Evolutionary conservation across 2,329 filamentous ascomycete species (phyloP).

Genomic region (Colletotrichum orchidophilum): DNA sequence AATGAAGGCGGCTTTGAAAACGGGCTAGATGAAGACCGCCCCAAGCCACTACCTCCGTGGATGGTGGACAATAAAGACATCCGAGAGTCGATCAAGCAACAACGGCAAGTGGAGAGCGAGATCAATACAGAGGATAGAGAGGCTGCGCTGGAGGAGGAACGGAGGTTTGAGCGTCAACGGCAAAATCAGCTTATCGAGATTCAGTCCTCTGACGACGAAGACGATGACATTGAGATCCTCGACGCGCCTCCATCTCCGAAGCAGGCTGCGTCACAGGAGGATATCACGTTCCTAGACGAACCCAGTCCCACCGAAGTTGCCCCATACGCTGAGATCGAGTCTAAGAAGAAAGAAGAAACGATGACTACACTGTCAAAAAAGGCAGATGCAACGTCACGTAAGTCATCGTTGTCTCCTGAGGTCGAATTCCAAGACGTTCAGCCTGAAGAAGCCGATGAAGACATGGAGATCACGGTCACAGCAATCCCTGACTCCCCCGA

Average conservation of each 20-base stretch:
- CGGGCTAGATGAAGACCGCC: constrained; percentile 52
- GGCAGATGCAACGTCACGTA: not conserved
- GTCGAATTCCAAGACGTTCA: constrained; percentile 50
- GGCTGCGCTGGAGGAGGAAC: constrained; percentile 64
- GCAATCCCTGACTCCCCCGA: constrained; percentile 42
- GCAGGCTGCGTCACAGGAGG: constrained; percentile 15
- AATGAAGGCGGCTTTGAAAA: constrained; percentile 74
- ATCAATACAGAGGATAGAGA: constrained; percentile 73
- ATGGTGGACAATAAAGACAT: constrained; percentile 73
- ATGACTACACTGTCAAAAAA: not conserved
- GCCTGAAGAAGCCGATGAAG: constrained; percentile 39
- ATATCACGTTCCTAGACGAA: constrained; percentile 4
- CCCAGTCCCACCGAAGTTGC: constrained; percentile 8
- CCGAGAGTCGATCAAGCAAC: constrained; percentile 67
- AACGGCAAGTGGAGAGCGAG: constrained; percentile 64
- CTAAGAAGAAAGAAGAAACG: not conserved
- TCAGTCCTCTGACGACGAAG: constrained; percentile 67
- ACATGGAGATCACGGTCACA: constrained; percentile 42
- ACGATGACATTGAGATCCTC: constrained; percentile 66
- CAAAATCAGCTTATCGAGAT: constrained; percentile 68
- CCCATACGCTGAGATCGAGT: not conserved
- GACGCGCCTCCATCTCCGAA: constrained; percentile 54
- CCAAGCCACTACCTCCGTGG: constrained; percentile 80
- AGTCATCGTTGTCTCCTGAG: constrained; percentile 34
- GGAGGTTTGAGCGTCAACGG: constrained; percentile 51